phyloP scores from a whole-genome alignment of 257 asterid genomes.

The Solanum dulcamara region DNA sequence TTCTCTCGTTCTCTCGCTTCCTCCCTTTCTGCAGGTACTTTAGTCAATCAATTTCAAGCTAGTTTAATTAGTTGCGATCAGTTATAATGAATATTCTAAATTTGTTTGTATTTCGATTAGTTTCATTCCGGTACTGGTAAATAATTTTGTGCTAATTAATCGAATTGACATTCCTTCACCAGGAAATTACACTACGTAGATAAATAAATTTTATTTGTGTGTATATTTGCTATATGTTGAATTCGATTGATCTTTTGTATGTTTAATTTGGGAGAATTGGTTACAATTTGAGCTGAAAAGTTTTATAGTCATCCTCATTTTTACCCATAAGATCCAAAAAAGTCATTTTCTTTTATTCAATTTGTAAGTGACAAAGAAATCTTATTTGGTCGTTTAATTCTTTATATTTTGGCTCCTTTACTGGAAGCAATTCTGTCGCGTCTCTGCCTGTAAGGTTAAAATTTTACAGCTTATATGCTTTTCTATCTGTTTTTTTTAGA shows the following conservation, averaged over 20 bases:
- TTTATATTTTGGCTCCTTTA: neutral
- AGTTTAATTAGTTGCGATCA: neutral
- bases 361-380: no score
- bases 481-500: neutral
- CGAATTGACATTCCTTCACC: neutral
- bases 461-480: neutral
- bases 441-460: neutral
- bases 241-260: neutral
- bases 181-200: neutral
- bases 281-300: no score
- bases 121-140: neutral
- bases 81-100: neutral
- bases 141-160: neutral
- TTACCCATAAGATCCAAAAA: no score
- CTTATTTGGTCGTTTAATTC: no score
- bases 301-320: no score
- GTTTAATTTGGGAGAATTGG: neutral
- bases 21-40: constrained; percentile 41
- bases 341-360: neutral
- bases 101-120: neutral
- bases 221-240: neutral
- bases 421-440: neutral
- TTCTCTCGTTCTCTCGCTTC: constrained; percentile 68
- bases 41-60: neutral
- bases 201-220: neutral